These are phyloP conservation scores for Mortierella hygrophila DNA, from an alignment of 192 early-diverging fungal species.

Conservation along the genomic window DNA sequence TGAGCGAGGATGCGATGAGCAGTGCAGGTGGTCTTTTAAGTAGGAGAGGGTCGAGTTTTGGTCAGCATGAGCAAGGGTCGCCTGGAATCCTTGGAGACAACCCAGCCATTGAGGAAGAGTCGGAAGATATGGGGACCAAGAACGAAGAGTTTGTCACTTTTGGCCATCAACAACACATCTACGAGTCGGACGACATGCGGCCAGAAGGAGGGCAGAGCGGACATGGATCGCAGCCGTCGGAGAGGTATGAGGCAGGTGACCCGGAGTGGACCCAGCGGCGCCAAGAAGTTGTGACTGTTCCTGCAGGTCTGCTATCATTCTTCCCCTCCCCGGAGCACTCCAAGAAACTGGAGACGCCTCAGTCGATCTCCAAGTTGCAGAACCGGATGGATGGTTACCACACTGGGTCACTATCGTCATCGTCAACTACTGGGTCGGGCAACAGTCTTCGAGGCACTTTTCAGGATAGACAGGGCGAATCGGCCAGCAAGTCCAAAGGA, in stretches of 20 bases:
- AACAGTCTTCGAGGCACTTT: neutral
- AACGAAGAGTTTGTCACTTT: constrained; percentile 21
- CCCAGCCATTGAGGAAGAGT: constrained; percentile 9
- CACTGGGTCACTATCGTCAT: constrained; percentile 9
- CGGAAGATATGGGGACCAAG: neutral
- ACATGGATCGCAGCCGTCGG: neutral
- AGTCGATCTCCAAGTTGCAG: constrained; percentile 41
- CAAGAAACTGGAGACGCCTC: constrained; percentile 42
- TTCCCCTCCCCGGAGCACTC: constrained; percentile 48
- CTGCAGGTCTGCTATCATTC: constrained; percentile 38
- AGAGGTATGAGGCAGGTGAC: neutral
- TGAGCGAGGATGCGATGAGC: constrained; percentile 1
- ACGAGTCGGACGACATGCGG: constrained; percentile 14
- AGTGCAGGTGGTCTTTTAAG: neutral
- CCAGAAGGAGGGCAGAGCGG: neutral
- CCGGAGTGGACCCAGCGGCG: constrained; percentile 14
- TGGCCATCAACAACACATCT: constrained; percentile 44
- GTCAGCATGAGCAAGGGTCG: neutral
- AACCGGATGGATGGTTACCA: constrained; percentile 10
- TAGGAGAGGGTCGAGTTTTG: neutral
- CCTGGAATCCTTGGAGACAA: neutral
- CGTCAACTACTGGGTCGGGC: constrained; percentile 20
- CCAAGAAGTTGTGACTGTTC: constrained; percentile 45
- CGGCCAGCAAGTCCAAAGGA: neutral
- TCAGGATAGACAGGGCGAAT: neutral